Conservation (phyloP, 2,329 filamentous ascomycete species). For the Alternaria tenuissima region DNA sequence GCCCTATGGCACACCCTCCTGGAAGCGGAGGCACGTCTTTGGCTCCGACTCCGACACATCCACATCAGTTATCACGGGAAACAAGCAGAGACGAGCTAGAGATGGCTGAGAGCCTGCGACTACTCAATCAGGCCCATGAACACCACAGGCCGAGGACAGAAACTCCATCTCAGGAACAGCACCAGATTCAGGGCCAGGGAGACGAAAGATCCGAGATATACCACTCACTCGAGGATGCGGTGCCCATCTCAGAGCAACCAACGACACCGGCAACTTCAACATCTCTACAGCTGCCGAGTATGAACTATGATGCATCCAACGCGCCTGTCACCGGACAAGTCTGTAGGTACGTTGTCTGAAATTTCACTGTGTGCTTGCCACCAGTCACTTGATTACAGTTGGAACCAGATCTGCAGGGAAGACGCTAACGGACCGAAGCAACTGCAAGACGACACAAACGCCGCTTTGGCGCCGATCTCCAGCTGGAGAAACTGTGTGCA, state of each 20-base stretch:
- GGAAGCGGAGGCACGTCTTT: constrained; percentile 48
- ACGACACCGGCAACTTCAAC: constrained; percentile 33
- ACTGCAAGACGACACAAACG: constrained; percentile 92
- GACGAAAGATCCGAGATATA: constrained; percentile 46
- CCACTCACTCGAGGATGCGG: constrained; percentile 52
- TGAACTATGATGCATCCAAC: constrained; percentile 32
- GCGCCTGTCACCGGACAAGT: constrained; percentile 67
- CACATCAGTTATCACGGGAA: constrained; percentile 52
- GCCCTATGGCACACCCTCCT: constrained; percentile 40
- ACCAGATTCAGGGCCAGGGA: constrained; percentile 26
- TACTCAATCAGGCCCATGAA: constrained; percentile 56
- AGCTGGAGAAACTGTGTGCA: constrained; percentile 93
- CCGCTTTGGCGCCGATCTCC: constrained; percentile 95
- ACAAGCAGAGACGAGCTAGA: constrained; percentile 61
- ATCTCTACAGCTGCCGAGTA: constrained; percentile 27
- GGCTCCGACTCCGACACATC: constrained; percentile 48
- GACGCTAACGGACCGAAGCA: constrained; percentile 64
- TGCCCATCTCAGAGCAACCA: constrained; percentile 38
- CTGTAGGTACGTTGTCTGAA: constrained; percentile 68
- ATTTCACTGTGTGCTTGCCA: constrained; percentile 1
- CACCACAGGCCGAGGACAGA: constrained; percentile 30
- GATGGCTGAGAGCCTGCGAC: constrained; percentile 56
- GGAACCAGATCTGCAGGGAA: constrained; percentile 11
- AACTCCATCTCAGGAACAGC: constrained; percentile 28
- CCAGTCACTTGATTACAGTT: constrained; percentile 9